Evolutionary conservation across 208 protist genomes (phyloP), one percentile per base, ranked within the genome.

Genomic region (Phytomonas serpens): DNA sequence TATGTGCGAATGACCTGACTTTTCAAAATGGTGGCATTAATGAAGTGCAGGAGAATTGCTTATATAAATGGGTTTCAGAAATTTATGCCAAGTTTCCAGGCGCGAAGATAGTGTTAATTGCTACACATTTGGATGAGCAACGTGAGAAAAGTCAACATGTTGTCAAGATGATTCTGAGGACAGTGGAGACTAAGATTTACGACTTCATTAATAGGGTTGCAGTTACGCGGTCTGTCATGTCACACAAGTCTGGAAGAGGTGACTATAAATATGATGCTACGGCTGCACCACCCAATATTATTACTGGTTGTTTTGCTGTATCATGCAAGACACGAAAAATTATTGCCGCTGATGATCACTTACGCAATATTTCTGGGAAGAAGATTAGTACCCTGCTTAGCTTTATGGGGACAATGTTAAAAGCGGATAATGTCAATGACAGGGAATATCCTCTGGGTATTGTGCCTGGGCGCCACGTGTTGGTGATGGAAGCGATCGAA

Each of bases 91-190:
- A 95, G 66, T 95, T 88, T 67, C 90, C 89, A 1, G 62, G 67
- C 19, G 86, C 89, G 1, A 81, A 76, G 57, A 85, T 97, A 40
- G 86, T 88, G 23, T 78, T 97, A 11, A 83, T 97, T 32, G 89
- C 86, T 19, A 97, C 89, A 30, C 92, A 97, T 81, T 79, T 95
- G 36, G 92, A 97, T 72, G 86, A 93, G 79, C 88, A 94, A 38
- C 89, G 90, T 30, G 87, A 92, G 29, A 83, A 93, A 62, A 83
- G 81, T 4, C 85, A 94, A 77, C 81, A 81, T 42, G 88, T 81
- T 64, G 88, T 97, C n/a, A 90, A 95, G 74, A 85, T 89, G 79
- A 95, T 95, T 40, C 78, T 97, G 11, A 84, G 68, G 69, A 91
- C 87, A 73, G 88, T 97, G 6, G 83, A 94, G 78, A 68, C 71